Percentiles rank a stretch among this genome's conserved stretches.
Evolutionary conservation across 306 rosid species (phyloP).

Genomic region (Geum urbanum): DNA sequence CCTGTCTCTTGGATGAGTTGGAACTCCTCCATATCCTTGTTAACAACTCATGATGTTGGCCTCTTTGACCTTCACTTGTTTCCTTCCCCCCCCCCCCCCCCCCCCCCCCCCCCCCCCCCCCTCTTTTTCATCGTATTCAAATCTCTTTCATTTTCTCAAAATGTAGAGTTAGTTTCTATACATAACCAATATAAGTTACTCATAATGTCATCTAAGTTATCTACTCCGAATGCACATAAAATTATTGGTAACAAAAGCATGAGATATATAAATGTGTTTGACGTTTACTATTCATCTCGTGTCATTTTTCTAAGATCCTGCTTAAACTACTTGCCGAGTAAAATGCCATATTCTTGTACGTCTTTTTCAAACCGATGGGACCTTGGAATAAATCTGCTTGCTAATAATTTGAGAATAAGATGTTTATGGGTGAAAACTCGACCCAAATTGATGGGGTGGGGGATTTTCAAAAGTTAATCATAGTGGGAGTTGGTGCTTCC

Average conservation of each 20-base stretch:
- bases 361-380: conserved; percentile 20
- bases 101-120: no score
- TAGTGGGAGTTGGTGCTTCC: conserved; percentile 59
- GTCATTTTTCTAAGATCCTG: background rate
- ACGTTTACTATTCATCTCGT: background rate
- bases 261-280: background rate
- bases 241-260: no score
- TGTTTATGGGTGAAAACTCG: conserved; percentile 12
- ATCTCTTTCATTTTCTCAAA: background rate
- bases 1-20: conserved; percentile 1
- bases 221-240: background rate
- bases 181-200: background rate
- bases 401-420: conserved; percentile 1
- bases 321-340: background rate
- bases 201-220: background rate
- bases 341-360: background rate
- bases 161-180: background rate
- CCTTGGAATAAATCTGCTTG: conserved; percentile 6
- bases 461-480: conserved; percentile 39
- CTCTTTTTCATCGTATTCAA: background rate
- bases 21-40: conserved; percentile 11
- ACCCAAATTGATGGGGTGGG: conserved; percentile 12
- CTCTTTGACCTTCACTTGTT: no score
- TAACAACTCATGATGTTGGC: background rate
- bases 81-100: no score